Base-by-base conservation (phyloP, 495 filamentous ascomycete species). In the Aspergillus conjunctus region DNA sequence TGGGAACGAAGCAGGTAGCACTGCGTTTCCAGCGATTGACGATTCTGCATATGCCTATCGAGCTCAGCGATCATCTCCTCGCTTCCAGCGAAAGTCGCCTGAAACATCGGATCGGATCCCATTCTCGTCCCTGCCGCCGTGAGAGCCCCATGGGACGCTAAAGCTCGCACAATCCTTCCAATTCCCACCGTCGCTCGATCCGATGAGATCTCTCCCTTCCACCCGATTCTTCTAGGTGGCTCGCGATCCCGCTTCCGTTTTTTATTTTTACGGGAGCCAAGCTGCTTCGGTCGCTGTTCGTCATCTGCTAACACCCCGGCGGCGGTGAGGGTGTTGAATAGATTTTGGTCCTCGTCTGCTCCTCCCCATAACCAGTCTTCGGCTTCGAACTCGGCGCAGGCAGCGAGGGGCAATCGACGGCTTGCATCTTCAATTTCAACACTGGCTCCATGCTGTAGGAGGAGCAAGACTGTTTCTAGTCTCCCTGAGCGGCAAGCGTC, bases 401-500 rank as follows among this genome's bases (percentile, higher is more conserved):
- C 26, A 44, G 65, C 37, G 1, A 70, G 26, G 7, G 65, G 50
- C 0, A 46, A 56, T 6, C 7, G 15, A 4, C 44, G 33, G 0
- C 21, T 17, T 8, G 55, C 43, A 58, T 60, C 46, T 55, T 52
- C n/a, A 7, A 44, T 21, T 11, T 54, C 65, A 9, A 67, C 65
- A 58, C 68, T 49, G 4, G 74, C 75, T 7, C 73, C 73, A n/a
- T 69, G 65, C 3, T 66, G 18, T 3, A 79, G 65, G 0, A 81
- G 63, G 2, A 79, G 54, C 3, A 31, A 51, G 20, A 75, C 70
- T 7, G 60, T 73, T 60, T 78, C 72, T 31, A 63, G 50, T 51
- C 72, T 59, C 12, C 74, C 78, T 8, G 71, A 75, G 15, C 58
- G 51, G 64, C 76, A 77, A 3, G 77, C 78, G 10, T 68, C 63